These are phyloP conservation scores for Mycena pura DNA, from an alignment of 768 basidiomycete genomes.

Conservation along the genomic window DNA sequence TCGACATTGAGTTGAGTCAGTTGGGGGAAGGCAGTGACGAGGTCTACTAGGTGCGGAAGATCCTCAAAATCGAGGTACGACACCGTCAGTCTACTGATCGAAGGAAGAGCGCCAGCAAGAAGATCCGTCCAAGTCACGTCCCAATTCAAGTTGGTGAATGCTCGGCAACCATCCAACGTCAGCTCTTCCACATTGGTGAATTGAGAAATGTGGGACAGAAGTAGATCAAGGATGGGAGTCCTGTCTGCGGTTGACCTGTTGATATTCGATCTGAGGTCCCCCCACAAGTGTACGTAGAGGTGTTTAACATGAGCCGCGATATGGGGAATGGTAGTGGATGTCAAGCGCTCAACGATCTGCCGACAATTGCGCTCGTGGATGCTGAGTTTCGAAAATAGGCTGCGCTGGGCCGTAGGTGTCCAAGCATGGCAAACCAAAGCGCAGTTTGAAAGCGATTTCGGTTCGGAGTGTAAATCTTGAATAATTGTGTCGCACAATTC, in stretches of 20 bases:
- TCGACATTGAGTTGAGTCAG: slow-evolving; percentile 13
- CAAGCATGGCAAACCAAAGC: slow-evolving; percentile 22
- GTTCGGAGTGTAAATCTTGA: slow-evolving; percentile 3
- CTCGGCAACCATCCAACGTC: slow-evolving; percentile 18
- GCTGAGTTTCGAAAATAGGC: slow-evolving; percentile 12
- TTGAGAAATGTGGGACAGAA: slow-evolving; percentile 21
- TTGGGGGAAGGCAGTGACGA: slow-evolving; percentile 17
- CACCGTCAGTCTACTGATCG: slow-evolving; percentile 6
- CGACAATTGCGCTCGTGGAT: slow-evolving; percentile 14
- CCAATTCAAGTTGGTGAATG: slow-evolving; percentile 6
- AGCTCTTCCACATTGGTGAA: slow-evolving; percentile 19
- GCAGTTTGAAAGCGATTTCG: slow-evolving; percentile 10
- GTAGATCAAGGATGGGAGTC: slow-evolving; percentile 12
- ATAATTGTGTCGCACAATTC: slow-evolving; percentile 21
- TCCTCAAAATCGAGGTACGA: slow-evolving; percentile 13
- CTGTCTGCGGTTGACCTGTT: not conserved
- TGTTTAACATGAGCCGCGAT: slow-evolving; percentile 12
- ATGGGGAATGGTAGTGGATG: not conserved
- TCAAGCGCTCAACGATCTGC: slow-evolving; percentile 8
- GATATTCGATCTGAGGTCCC: slow-evolving; percentile 5
- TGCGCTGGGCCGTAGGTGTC: slow-evolving; percentile 11
- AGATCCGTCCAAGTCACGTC: slow-evolving; percentile 20
- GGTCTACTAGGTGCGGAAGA: slow-evolving; percentile 19
- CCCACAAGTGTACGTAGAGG: slow-evolving; percentile 14
- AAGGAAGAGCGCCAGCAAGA: slow-evolving; percentile 11